phyloP scores from a whole-genome alignment of 805 yeast genomes.

The Dipodascopsis tothii region DNA sequence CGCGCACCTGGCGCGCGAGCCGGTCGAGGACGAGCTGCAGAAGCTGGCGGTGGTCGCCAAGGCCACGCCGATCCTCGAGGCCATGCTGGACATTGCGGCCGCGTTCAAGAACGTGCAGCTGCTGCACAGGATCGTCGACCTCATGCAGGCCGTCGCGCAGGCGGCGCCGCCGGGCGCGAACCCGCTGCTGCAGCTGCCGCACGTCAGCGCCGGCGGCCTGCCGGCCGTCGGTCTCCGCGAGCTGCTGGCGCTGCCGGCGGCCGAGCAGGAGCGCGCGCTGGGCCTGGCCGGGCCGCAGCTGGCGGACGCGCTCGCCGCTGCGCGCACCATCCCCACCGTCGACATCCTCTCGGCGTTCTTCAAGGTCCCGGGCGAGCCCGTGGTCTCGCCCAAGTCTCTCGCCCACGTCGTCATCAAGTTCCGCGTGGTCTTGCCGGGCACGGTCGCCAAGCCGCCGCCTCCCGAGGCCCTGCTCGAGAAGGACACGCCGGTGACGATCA shows the following conservation, averaged over 20 bases:
- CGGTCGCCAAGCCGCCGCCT: constrained; percentile 26
- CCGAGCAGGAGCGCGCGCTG: constrained; percentile 30
- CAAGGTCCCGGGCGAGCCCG: constrained; percentile 74
- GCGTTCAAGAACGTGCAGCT: constrained; percentile 65
- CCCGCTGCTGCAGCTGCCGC: constrained; percentile 67
- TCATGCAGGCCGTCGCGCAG: constrained; percentile 18
- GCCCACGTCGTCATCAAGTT: constrained; percentile 72
- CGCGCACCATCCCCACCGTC: constrained; percentile 17
- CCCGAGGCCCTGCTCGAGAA: constrained; percentile 40
- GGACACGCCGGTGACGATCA: constrained; percentile 56
- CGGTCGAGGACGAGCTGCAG: constrained; percentile 34
- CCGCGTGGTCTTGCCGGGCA: constrained; percentile 60
- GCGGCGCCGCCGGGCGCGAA: constrained; percentile 18
- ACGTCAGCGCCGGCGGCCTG: constrained; percentile 41
- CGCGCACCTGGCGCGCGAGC: constrained; percentile 52
- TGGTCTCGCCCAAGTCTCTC: constrained; percentile 59
- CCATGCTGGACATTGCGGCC: constrained; percentile 73
- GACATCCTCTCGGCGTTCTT: constrained; percentile 18
- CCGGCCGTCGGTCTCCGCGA: neutral
- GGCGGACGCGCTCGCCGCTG: constrained; percentile 13
- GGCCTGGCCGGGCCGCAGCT: constrained; percentile 16
- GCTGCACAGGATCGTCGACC: constrained; percentile 5
- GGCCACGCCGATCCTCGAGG: constrained; percentile 58
- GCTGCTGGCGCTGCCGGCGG: constrained; percentile 2
- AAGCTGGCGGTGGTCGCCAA: constrained; percentile 51